Percentiles rank a stretch among this genome's conserved stretches.
phyloP scores from a whole-genome alignment of 164 flowering plant genomes.

The Magnolia changhungtana region DNA sequence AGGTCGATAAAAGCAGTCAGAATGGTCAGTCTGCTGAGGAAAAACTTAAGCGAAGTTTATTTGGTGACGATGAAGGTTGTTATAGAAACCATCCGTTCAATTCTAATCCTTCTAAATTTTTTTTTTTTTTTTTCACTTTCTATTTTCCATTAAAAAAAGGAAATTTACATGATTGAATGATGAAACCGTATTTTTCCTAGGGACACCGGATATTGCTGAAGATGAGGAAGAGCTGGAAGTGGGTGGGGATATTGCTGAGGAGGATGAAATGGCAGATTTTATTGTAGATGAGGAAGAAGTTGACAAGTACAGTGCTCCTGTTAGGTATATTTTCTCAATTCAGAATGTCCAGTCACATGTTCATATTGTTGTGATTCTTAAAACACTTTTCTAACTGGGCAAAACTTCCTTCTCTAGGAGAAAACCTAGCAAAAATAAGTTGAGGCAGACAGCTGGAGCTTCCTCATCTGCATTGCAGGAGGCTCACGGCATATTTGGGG shows the following conservation, averaged over 20 bases:
- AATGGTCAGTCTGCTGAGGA: conserved; percentile 75
- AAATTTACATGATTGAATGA: not conserved
- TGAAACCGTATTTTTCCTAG: conserved; percentile 14
- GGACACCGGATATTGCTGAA: conserved; percentile 68
- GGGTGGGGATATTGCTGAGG: conserved; percentile 72
- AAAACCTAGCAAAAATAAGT: conserved; percentile 48
- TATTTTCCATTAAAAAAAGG: not conserved
- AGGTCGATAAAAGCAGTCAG: conserved; percentile 49
- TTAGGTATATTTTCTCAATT: conserved; percentile 37
- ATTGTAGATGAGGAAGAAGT: conserved; percentile 68
- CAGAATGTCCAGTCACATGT: not conserved
- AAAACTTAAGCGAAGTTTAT: conserved; percentile 69
- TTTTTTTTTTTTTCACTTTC: not conserved
- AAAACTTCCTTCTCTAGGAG: conserved; percentile 22
- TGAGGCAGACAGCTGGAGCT: conserved; percentile 63
- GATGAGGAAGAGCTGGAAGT: conserved; percentile 61
- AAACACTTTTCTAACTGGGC: not conserved
- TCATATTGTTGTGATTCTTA: not conserved
- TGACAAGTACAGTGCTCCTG: conserved; percentile 72
- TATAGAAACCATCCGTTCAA: not conserved
- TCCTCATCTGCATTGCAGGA: conserved; percentile 76
- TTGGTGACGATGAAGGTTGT: conserved; percentile 82
- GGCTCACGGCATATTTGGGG: conserved; percentile 95
- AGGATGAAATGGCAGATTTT: conserved; percentile 96
- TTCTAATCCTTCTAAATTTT: not conserved